A percentile compares a stretch with the other conserved stretches of the same genome.
Conservation (phyloP, 2,329 filamentous ascomycete species). For the Trichoderma sp. region DNA sequence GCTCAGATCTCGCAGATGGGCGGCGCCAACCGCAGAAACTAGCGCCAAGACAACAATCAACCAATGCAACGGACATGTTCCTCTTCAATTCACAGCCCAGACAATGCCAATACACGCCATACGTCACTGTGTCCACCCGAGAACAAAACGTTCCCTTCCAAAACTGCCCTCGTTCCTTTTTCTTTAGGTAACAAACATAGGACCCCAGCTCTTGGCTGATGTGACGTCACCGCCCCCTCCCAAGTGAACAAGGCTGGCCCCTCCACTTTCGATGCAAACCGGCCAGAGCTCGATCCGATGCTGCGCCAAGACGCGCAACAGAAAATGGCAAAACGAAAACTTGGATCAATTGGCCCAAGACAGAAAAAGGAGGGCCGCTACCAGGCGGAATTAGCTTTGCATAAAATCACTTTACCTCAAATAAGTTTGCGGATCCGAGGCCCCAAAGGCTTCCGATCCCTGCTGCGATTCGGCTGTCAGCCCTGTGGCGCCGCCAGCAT, state of each 20-base stretch:
- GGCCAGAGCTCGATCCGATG: not conserved
- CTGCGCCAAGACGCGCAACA: not conserved
- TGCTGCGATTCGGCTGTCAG: conserved; percentile 1
- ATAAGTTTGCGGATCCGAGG: not conserved
- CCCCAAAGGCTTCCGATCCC: not conserved
- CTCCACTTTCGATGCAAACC: not conserved
- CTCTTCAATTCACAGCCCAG: not conserved
- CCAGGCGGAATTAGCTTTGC: not conserved
- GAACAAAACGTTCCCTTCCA: not conserved
- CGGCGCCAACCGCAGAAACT: not conserved
- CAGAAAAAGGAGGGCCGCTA: not conserved
- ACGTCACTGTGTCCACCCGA: not conserved
- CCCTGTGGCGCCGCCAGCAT: conserved; percentile 21
- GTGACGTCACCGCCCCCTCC: conserved; percentile 5
- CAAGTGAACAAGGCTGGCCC: not conserved
- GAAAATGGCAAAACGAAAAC: not conserved
- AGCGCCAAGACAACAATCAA: not conserved
- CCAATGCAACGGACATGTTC: too few species aligned
- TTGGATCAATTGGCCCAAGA: not conserved
- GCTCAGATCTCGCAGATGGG: not conserved
- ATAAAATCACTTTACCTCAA: not conserved
- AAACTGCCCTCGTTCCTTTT: not conserved
- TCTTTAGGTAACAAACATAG: not conserved
- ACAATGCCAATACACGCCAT: not conserved
- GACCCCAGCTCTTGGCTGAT: not conserved